Percentiles rank a stretch among this genome's conserved stretches.
These are phyloP conservation scores for Multifurca ochricompacta DNA, from an alignment of 768 basidiomycete species.

Conservation along the genomic window DNA sequence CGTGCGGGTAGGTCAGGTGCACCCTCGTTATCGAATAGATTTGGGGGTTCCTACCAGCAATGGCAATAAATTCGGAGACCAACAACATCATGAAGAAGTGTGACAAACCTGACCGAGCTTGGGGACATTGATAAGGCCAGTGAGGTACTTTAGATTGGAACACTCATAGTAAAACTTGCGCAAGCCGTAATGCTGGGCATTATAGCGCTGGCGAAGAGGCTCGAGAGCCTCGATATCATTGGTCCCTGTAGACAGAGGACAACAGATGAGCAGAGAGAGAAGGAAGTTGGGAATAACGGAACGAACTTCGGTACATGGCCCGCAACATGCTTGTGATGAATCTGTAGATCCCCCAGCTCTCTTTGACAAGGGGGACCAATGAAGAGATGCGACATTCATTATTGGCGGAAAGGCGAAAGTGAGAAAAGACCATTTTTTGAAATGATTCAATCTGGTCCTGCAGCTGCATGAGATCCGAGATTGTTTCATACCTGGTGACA, in stretches of 20 bases:
- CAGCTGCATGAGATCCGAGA: conserved; percentile 92
- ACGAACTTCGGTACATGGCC: conserved; percentile 88
- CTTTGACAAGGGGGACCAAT: conserved; percentile 94
- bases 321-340: conserved; percentile 99
- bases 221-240: conserved; percentile 84
- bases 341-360: conserved; percentile 98
- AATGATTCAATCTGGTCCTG: conserved; percentile 99
- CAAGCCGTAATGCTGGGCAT: conserved; percentile 84
- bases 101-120: conserved; percentile 79
- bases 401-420: conserved; percentile 84
- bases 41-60: conserved; percentile 83
- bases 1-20: conserved; percentile 86
- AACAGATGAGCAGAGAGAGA: background rate
- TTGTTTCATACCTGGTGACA: conserved; percentile 75
- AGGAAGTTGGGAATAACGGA: background rate
- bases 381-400: conserved; percentile 98
- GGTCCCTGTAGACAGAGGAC: conserved; percentile 53
- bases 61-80: background rate
- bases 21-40: conserved; percentile 72
- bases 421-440: conserved; percentile 94
- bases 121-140: conserved; percentile 95
- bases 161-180: conserved; percentile 99
- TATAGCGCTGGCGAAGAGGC: conserved; percentile 80
- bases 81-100: background rate
- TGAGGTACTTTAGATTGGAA: conserved; percentile 96